These are phyloP conservation scores for Aspergillus sp. DNA, from an alignment of 2,329 filamentous ascomycete species.

Conservation along the genomic window DNA sequence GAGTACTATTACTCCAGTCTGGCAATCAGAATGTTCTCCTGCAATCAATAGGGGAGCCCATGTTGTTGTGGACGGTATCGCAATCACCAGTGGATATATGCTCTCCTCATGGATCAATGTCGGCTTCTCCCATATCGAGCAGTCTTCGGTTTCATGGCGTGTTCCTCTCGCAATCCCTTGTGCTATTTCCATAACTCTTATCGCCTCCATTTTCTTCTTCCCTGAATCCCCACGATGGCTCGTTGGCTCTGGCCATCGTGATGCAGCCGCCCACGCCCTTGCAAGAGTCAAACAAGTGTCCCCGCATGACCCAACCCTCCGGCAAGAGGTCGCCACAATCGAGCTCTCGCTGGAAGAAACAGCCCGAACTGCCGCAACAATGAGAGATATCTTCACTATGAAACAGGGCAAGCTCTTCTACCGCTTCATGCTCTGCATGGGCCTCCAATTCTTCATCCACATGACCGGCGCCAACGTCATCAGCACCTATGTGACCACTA, in stretches of 20 bases:
- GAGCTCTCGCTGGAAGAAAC: conserved; percentile 41
- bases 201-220: conserved; percentile 26
- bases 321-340: conserved; percentile 49
- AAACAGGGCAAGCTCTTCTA: conserved; percentile 51
- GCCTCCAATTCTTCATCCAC: conserved; percentile 50
- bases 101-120: conserved; percentile 48
- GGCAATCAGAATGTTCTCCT: conserved; percentile 31
- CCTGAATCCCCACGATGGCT: conserved; percentile 37
- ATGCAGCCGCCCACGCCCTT: conserved; percentile 22
- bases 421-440: conserved; percentile 48
- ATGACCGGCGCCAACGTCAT: conserved; percentile 30
- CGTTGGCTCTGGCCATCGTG: conserved; percentile 18
- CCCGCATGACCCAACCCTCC: conserved; percentile 36
- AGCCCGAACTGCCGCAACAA: conserved; percentile 42
- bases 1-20: conserved; percentile 45
- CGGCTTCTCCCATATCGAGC: conserved; percentile 31
- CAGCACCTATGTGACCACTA: conserved; percentile 40
- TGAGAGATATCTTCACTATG: conserved; percentile 43
- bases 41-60: conserved; percentile 18
- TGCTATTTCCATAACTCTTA: conserved; percentile 27
- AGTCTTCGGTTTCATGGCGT: conserved; percentile 30
- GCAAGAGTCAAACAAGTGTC: conserved; percentile 1
- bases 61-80: conserved; percentile 34
- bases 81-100: conserved; percentile 43
- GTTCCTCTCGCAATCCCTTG: conserved; percentile 36